phyloP scores from a whole-genome alignment of 805 yeast genomes.

The Isabelozyma rhagii region DNA sequence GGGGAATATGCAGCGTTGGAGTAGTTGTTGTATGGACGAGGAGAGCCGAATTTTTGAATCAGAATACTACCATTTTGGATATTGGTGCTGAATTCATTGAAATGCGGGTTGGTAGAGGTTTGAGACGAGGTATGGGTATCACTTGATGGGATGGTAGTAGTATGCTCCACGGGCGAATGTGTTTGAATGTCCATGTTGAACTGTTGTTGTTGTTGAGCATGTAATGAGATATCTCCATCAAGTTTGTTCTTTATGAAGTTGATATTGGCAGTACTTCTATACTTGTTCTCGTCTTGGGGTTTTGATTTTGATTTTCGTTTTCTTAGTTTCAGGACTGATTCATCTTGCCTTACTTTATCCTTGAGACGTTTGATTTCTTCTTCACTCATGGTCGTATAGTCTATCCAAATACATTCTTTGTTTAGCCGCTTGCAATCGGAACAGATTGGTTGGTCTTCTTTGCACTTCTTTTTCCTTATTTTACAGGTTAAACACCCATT shows the following conservation, averaged over 20 bases:
- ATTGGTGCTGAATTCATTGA: background rate
- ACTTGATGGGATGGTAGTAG: too few relatives aligned
- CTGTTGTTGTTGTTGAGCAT: background rate
- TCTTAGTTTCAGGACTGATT: constrained; percentile 39
- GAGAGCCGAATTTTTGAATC: constrained; percentile 4
- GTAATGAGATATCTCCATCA: background rate
- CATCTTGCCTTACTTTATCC: constrained; percentile 35
- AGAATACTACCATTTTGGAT: constrained; percentile 2
- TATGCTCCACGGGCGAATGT: too few relatives aligned
- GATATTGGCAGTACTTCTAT: background rate
- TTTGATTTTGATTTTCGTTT: constrained; percentile 24
- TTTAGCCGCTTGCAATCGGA: constrained; percentile 46
- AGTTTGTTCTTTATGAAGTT: background rate
- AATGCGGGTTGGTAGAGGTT: background rate
- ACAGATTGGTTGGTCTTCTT: constrained; percentile 48
- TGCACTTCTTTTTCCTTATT: constrained; percentile 58
- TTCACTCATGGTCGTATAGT: constrained; percentile 38
- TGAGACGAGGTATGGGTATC: background rate
- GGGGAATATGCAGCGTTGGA: background rate
- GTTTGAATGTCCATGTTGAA: too few relatives aligned
- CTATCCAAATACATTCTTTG: constrained; percentile 48
- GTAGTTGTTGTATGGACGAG: background rate
- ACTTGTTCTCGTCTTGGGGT: background rate
- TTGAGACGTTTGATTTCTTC: constrained; percentile 35
- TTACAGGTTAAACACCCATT: constrained; percentile 72